Evolutionary conservation across 1,284 basidiomycete species (phyloP).

Genomic region (Xerocomus alliaceus): DNA sequence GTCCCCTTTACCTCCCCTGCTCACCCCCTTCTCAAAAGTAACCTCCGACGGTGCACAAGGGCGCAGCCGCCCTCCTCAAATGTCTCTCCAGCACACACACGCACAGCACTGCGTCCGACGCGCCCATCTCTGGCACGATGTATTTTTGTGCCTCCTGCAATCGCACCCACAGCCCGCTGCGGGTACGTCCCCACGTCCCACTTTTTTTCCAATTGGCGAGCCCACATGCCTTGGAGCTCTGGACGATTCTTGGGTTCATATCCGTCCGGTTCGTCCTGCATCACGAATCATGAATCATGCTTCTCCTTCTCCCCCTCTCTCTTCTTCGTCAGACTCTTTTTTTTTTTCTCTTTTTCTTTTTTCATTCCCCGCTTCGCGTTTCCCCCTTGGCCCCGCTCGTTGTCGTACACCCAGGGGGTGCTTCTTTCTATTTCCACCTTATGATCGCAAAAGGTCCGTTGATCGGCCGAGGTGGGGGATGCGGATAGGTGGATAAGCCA

Average conservation of each 20-base stretch:
- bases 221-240: no score
- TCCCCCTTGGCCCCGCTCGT: constrained; percentile 6
- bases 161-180: constrained; percentile 68
- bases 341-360: not conserved
- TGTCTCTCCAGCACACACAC: constrained; percentile 36
- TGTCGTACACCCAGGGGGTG: constrained; percentile 2
- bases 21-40: no score
- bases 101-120: constrained; percentile 40
- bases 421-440: constrained; percentile 10
- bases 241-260: not conserved
- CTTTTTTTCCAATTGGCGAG: no score
- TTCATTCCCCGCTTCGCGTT: not conserved
- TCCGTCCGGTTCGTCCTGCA: no score
- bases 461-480: not conserved
- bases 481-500: not conserved
- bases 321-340: no score
- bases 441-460: constrained; percentile 26
- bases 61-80: no score
- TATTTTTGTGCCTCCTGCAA: constrained; percentile 69
- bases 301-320: no score
- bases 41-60: no score
- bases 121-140: constrained; percentile 65
- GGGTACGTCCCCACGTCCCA: constrained; percentile 45
- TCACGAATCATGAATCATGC: no score
- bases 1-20: no score